These are phyloP conservation scores for Stephania japonica DNA, from an alignment of 164 flowering plant species.

Conservation along the genomic window DNA sequence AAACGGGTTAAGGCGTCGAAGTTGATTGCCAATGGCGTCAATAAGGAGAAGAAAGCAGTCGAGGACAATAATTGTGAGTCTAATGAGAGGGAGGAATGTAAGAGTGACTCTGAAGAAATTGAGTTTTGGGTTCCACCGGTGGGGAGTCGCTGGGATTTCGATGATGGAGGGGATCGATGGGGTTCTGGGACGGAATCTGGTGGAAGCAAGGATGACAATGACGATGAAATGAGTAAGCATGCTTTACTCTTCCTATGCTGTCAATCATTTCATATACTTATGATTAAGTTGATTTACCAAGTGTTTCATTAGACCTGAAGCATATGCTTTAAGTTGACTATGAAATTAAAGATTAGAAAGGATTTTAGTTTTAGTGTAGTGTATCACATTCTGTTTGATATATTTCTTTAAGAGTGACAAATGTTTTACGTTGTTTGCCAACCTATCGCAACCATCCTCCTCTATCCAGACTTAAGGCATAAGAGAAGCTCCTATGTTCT, in stretches of 20 bases:
- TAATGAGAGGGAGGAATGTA: conserved; percentile 25
- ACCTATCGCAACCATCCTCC: no score
- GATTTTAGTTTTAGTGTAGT: no score
- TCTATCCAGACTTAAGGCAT: no score
- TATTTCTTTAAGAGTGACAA: no score
- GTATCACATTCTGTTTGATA: no score
- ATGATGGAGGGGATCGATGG: conserved; percentile 86
- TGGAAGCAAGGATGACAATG: conserved; percentile 34
- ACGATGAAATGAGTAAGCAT: conserved; percentile 27
- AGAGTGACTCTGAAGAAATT: conserved; percentile 46
- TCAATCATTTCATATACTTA: neutral
- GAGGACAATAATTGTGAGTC: conserved; percentile 24
- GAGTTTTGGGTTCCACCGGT: conserved; percentile 85
- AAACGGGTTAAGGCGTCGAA: conserved; percentile 21
- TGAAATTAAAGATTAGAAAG: no score
- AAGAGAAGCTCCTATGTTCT: no score
- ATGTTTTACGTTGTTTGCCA: no score
- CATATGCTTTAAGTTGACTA: neutral
- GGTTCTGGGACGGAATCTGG: conserved; percentile 57
- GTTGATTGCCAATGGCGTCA: conserved; percentile 15
- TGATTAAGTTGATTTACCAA: neutral
- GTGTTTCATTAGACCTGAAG: neutral
- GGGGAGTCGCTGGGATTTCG: conserved; percentile 84
- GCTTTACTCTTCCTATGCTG: conserved; percentile 2
- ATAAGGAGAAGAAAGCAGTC: conserved; percentile 23